These are phyloP conservation scores for Quercus dentata DNA, from an alignment of 306 rosid species.

Conservation along the genomic window DNA sequence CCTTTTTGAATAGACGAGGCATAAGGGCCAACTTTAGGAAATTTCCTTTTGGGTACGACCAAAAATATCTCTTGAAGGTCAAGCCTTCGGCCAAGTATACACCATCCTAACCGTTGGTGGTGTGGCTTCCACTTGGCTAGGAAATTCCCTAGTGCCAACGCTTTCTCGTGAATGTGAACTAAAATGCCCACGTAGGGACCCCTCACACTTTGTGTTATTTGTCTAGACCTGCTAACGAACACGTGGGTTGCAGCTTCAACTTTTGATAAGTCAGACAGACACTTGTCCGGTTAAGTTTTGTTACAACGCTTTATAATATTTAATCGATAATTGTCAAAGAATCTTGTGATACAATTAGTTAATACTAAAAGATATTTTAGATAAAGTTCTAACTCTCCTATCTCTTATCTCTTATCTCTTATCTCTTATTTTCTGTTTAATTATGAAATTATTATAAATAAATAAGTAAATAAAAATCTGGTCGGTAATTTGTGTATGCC, in stretches of 20 bases:
- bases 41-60: neutral
- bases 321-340: too few relatives aligned
- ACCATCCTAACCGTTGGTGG: neutral
- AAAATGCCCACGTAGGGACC: neutral
- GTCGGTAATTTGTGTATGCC: too few relatives aligned
- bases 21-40: conserved; percentile 10
- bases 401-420: too few relatives aligned
- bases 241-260: neutral
- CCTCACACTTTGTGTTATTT: neutral
- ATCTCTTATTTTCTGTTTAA: too few relatives aligned
- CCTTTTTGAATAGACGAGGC: neutral
- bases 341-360: too few relatives aligned
- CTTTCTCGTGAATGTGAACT: neutral
- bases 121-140: neutral
- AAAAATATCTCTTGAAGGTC: neutral
- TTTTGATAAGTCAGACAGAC: too few relatives aligned
- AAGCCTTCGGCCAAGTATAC: conserved; percentile 8
- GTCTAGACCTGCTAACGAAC: neutral
- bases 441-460: too few relatives aligned
- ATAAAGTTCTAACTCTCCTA: too few relatives aligned
- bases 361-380: too few relatives aligned
- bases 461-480: too few relatives aligned
- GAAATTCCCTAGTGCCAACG: neutral
- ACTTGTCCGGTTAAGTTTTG: too few relatives aligned
- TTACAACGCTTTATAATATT: too few relatives aligned